Evolutionary conservation across 805 yeast genomes (phyloP).

Genomic region (Maudiozyma saulgeensis): DNA sequence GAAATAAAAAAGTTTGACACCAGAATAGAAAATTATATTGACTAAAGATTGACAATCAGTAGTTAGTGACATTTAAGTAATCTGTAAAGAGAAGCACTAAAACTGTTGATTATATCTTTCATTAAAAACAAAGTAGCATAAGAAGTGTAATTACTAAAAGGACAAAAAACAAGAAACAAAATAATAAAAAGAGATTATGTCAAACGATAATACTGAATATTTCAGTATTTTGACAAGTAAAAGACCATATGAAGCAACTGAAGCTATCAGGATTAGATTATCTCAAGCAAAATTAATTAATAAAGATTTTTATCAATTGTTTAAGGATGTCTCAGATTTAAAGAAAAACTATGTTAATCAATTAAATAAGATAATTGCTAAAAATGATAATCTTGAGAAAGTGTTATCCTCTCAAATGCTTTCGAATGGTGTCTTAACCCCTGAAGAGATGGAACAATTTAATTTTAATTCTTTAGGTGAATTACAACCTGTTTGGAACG

Average conservation of each 20-base stretch:
- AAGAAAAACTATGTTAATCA: conserved; percentile 40
- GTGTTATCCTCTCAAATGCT: conserved; percentile 27
- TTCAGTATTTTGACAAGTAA: conserved; percentile 29
- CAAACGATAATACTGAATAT: conserved; percentile 29
- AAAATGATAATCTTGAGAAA: conserved; percentile 29
- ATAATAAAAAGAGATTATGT: conserved; percentile 9
- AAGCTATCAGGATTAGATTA: conserved; percentile 47
- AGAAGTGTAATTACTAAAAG: too few species aligned
- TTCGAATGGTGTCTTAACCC: conserved; percentile 34
- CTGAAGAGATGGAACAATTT: conserved; percentile 39
- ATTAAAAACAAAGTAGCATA: too few species aligned
- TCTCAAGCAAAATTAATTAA: conserved; percentile 47
- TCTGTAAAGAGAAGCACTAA: too few species aligned
- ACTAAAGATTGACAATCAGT: too few species aligned
- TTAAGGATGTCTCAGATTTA: conserved; percentile 43
- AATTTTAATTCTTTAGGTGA: conserved; percentile 42
- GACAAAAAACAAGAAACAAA: too few species aligned
- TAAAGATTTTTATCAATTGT: conserved; percentile 51
- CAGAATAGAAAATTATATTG: too few species aligned
- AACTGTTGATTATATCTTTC: too few species aligned
- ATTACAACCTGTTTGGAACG: conserved; percentile 36
- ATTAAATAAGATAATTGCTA: conserved; percentile 31
- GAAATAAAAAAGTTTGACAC: too few species aligned
- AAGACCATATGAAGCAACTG: conserved; percentile 53
- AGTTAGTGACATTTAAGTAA: too few species aligned